Evolutionary conservation across 331 rosid species (phyloP), one percentile per base, ranked within the genome.

Genomic region (Rhamnella rubrinervis): DNA sequence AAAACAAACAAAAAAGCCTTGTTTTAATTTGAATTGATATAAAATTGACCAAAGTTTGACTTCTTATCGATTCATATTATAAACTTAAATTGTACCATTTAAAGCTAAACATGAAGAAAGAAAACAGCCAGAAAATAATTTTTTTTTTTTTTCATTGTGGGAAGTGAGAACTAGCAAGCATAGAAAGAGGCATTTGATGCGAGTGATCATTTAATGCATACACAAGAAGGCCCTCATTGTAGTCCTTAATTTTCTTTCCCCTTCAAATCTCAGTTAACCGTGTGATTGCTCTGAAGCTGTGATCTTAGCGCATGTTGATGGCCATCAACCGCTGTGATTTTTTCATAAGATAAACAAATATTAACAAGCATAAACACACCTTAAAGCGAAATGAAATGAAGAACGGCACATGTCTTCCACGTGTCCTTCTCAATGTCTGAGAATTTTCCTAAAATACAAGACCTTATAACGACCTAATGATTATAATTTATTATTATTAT

Each of bases 401-500:
- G 53, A 17, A 55, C 70, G 72, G 4, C 53, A 72, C 75, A 67
- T 67, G 84, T 67, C 66, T 8, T 40, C 74, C 89, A 68, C 46
- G 83, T 71, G 78, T 65, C 68, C 19, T 53, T 51, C 26, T 60
- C 52, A 28, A 59, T 44, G n/a, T 23, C 57, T 40, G 37, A 63
- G 63, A 55, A n/a, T 63, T 75, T 47, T 60, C 68, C 63, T 66
- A 76, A 74, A 71, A 52, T 67, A 58, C 78, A 70, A 76, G 62
- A 41, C 44, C 10, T 21, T 71, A 70, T 75, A 79, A 86, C 86
- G 70, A 81, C 73, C 87, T 75, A 81, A 85, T 85, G 59, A 77
- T 79, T 77, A 55, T 46, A 7, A 15, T 39, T n/a, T 14, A 0
- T 6, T 55, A 6, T 6, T 37, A 11, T 25, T 26, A 14, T 28